Evolutionary conservation across 169 alveolate species (phyloP).

Genomic region (Haemoproteus tartakovskyi): DNA sequence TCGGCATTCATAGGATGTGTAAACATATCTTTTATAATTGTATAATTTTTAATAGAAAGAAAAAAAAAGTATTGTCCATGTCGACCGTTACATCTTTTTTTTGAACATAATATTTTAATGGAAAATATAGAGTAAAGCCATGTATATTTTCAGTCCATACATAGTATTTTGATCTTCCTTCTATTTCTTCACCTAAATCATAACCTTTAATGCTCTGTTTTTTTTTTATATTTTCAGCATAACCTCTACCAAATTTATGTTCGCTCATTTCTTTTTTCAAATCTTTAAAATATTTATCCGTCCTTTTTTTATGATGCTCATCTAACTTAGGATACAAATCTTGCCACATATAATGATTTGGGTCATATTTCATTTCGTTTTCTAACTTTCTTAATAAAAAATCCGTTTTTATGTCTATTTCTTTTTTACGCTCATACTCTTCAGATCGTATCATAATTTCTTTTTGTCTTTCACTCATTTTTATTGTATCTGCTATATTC

Average conservation of each 20-base stretch:
- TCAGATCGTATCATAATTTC: constrained; percentile 26
- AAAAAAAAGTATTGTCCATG: constrained; percentile 29
- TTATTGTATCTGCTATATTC: neutral
- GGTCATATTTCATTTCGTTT: constrained; percentile 65
- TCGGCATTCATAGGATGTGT: constrained; percentile 23
- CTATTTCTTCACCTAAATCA: constrained; percentile 55
- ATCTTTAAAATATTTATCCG: constrained; percentile 48
- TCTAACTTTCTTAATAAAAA: constrained; percentile 44
- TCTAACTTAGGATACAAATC: constrained; percentile 60
- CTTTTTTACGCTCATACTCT: constrained; percentile 56
- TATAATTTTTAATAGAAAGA: constrained; percentile 10
- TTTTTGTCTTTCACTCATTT: neutral
- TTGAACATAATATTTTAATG: constrained; percentile 9
- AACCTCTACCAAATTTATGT: constrained; percentile 54
- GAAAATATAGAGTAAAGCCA: constrained; percentile 39
- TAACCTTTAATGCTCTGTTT: constrained; percentile 62
- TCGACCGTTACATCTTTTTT: constrained; percentile 33
- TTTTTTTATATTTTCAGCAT: constrained; percentile 65
- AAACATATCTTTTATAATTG: constrained; percentile 49
- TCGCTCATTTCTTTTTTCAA: constrained; percentile 56
- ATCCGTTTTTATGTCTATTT: constrained; percentile 35
- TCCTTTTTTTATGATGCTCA: constrained; percentile 29
- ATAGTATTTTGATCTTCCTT: constrained; percentile 56
- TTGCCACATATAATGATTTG: constrained; percentile 64
- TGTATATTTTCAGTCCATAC: constrained; percentile 39